Conservation (phyloP, 352 stramenopile genomes). For the Phytopythium chamaehyphon region DNA sequence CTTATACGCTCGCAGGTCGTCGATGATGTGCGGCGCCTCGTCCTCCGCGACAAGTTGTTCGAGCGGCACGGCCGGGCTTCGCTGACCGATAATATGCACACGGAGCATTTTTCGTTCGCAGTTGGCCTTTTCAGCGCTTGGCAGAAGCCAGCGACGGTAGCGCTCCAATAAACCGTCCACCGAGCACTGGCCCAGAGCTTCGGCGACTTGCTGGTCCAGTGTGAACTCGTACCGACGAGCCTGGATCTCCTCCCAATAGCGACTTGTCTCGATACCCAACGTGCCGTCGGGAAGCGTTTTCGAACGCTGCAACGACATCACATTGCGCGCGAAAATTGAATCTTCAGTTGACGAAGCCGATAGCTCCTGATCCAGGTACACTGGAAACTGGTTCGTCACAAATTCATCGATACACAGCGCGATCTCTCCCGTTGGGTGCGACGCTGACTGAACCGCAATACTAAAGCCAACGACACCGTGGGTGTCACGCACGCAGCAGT, state of each 20-base stretch:
- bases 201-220: conserved; percentile 41
- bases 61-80: conserved; percentile 52
- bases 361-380: conserved; percentile 15
- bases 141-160: conserved; percentile 59
- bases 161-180: conserved; percentile 29
- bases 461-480: conserved; percentile 72
- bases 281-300: conserved; percentile 46
- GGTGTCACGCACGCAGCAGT: conserved; percentile 67
- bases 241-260: conserved; percentile 78
- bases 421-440: conserved; percentile 50
- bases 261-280: conserved; percentile 48
- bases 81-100: conserved; percentile 70
- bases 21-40: conserved; percentile 49
- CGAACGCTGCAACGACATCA: conserved; percentile 39
- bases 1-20: conserved; percentile 60
- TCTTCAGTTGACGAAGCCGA: conserved; percentile 10
- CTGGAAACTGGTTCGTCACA: conserved; percentile 37
- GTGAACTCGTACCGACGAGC: conserved; percentile 55
- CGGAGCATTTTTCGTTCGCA: conserved; percentile 29
- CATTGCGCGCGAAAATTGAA: conserved; percentile 33
- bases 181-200: conserved; percentile 36
- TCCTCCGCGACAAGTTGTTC: conserved; percentile 49
- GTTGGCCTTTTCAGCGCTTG: background rate
- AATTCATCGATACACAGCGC: conserved; percentile 60
- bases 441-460: conserved; percentile 68